Base-by-base conservation (phyloP, 1,139 yeast genomes). In the Taiozyma sp. region DNA sequence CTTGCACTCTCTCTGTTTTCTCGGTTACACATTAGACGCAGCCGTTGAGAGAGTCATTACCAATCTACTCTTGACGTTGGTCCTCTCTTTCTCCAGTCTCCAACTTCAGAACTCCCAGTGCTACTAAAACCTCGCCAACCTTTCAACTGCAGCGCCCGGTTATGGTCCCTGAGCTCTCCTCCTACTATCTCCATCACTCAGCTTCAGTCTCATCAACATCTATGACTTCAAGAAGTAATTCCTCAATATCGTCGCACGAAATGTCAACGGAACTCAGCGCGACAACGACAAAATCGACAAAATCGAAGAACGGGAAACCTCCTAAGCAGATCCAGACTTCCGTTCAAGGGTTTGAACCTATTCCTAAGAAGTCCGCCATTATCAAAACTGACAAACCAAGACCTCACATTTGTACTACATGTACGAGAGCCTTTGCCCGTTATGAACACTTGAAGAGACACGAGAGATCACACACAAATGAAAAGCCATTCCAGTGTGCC, bases 401-500 rank as follows among this genome's bases (percentile, higher is more conserved):
- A 52, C 93, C 97, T 10, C 95, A 89, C 65, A 83, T 89, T 32
- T 93, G 99, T 67, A 79, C 84, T 29, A 87, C 87, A 14, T 87
- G 95, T 64, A 84, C 91, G 1, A 70, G 92, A 55, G 93, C 93
- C 8, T 87, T 87, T 74, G 93, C 93, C 28, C 70, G 95, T 54
- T 80, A 83, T 58, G 95, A 87, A 65, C 93, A 87, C 65, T 73
- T 87, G 62, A 77, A 84, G 56, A 72, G 93, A 54, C 95, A 87
- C 63, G 89, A 84, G 64, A 68, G 93, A 48, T 82, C 89, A 4
- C 95, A 87, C 65, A 86, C 93, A n/a, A 85, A 86, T 64, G 93
- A 87, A 64, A 87, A 87, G 63, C 95, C 99, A 1, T 93, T 88
- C 69, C 89, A 88, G 61, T 93, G 99, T 72, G 96, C 96, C 1